phyloP scores from a whole-genome alignment of 352 stramenopile genomes.

The Phytophthora crassamura region DNA sequence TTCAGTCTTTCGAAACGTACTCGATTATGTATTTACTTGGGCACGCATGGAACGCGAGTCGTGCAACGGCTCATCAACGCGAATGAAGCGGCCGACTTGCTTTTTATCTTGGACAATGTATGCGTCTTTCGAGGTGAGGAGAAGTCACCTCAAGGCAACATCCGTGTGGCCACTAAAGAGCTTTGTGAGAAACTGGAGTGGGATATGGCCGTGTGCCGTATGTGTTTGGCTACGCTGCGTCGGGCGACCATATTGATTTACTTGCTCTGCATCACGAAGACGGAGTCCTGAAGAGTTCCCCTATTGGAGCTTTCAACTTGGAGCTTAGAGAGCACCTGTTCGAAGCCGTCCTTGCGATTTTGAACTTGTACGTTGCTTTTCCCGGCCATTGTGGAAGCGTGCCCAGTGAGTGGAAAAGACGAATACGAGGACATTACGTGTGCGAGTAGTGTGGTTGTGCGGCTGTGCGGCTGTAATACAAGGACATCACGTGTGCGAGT shows the following conservation, averaged over 20 bases:
- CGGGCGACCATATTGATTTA: constrained; percentile 14
- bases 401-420: constrained; percentile 11
- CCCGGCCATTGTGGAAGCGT: constrained; percentile 22
- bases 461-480: too few relatives aligned
- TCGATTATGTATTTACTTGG: constrained; percentile 15
- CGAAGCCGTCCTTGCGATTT: constrained; percentile 15
- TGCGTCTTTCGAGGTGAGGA: constrained; percentile 27
- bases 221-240: constrained; percentile 29
- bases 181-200: constrained; percentile 19
- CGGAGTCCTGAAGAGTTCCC: constrained; percentile 1
- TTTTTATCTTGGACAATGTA: constrained; percentile 21
- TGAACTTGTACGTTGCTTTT: constrained; percentile 30
- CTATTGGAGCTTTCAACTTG: constrained; percentile 20
- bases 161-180: constrained; percentile 4
- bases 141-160: constrained; percentile 13
- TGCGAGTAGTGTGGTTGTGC: constrained; percentile 13
- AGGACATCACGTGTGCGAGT: too few relatives aligned
- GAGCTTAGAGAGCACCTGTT: constrained; percentile 13
- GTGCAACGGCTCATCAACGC: too few relatives aligned
- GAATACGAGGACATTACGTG: constrained; percentile 10
- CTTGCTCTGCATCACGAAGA: constrained; percentile 10
- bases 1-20: constrained; percentile 14
- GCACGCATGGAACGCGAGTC: constrained; percentile 13
- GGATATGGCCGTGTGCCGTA: constrained; percentile 21
- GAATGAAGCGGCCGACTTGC: constrained; percentile 16